phyloP scores from a whole-genome alignment of 768 basidiomycete species.

The Kwoniella newhampshirensis region DNA sequence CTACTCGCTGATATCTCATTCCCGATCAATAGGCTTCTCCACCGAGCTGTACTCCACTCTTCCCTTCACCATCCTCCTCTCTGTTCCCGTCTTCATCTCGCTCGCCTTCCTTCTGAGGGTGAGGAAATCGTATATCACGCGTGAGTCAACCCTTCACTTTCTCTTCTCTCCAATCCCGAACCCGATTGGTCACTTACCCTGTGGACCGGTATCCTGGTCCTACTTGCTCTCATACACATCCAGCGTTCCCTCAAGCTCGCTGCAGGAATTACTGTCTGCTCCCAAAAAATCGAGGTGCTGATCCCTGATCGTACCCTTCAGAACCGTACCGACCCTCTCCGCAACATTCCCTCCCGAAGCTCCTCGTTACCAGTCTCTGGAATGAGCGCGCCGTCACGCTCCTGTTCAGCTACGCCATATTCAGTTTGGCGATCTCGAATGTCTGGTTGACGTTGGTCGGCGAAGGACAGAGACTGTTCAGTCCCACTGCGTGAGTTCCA shows the following conservation, averaged over 20 bases:
- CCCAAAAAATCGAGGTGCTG: too few species aligned
- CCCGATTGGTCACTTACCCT: background rate
- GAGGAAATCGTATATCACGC: constrained; percentile 23
- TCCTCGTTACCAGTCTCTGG: constrained; percentile 21
- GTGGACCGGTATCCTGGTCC: background rate
- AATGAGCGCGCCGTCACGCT: constrained; percentile 47
- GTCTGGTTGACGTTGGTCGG: constrained; percentile 14
- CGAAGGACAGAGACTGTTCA: constrained; percentile 18
- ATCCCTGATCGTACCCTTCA: constrained; percentile 2
- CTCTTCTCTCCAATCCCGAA: background rate
- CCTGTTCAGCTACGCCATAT: constrained; percentile 22
- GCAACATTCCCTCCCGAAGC: constrained; percentile 8
- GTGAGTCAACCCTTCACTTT: constrained; percentile 12
- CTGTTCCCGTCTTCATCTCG: constrained; percentile 14
- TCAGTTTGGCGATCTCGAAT: constrained; percentile 12
- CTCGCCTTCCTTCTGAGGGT: constrained; percentile 28
- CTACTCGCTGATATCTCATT: too few species aligned
- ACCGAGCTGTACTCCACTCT: constrained; percentile 14
- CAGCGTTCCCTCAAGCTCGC: background rate
- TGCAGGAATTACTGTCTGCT: background rate
- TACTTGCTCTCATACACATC: too few species aligned
- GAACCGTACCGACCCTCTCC: constrained; percentile 19
- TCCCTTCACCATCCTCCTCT: constrained; percentile 7
- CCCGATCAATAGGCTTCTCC: background rate
- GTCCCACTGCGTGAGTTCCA: constrained; percentile 19